Evolutionary conservation across 2,329 filamentous ascomycete genomes (phyloP), one percentile per base, ranked within the genome.

Genomic region (Pseudocercospora cruenta): DNA sequence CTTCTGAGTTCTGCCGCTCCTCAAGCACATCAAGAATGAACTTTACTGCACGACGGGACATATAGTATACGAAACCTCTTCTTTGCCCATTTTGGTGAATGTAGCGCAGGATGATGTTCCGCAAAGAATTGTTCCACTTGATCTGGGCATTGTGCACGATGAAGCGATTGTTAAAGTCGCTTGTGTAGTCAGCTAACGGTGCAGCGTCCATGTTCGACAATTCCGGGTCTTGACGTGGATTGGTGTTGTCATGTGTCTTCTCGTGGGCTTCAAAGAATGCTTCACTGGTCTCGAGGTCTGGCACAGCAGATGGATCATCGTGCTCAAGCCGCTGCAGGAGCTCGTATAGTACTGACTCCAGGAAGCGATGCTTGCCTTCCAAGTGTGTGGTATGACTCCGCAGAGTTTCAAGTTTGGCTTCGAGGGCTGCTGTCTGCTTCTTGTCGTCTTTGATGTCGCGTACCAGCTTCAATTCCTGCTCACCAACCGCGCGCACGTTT

Each of bases 21-120:
- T 98, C 94, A 2, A 99, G 92, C 71, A 99, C 96, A 78, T 99
- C 95, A 9, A 98, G 83, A 65, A 99, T 98, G 77, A 99, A 99
- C 75, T 98, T 99, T 75, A 99, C 92, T 3, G 95, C 96, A 69
- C 93, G 89, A 55, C 94, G 88, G 10, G 96, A 98, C 81, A 98
- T 90, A 80, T 99, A 99, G 81, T 99, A 99, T 31, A 99, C 90
- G 76, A 99, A 98, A 60, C 95, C 96, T 71, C 95, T 89, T 60
- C 95, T 88, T 80, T 99, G 96, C 77, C 94, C 93, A 74, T 96
- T 95, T 82, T 99, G 95, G 76, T 99, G 95, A 69, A 95, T 96
- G 78, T 99, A 99, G 24, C 95, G 92, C 47, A 99, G 86, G 58
- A 99, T 95, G 74, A 97, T 97, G 76, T 99, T 98, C 66, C 95